Evolutionary conservation across 1,139 yeast genomes (phyloP), one percentile per base, ranked within the genome.

Genomic region (Petasospora rhodanensis): DNA sequence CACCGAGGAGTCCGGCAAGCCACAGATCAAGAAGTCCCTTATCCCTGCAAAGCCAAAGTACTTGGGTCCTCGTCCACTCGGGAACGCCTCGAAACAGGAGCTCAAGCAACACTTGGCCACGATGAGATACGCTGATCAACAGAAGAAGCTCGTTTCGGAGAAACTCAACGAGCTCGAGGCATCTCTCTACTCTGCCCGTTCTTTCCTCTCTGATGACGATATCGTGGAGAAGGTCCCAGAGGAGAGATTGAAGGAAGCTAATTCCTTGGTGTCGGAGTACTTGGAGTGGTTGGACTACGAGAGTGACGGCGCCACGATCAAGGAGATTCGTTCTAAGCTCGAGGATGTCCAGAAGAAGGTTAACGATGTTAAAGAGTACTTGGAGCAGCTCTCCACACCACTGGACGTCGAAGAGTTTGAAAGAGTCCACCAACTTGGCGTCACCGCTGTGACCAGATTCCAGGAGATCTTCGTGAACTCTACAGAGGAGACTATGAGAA

Each of bases 261-360:
- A 66, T 2, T 52, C 54, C 0, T 26, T 58, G 4, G 69, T 80
- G 2, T 44, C 62, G 19, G 79, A 76, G 16, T 61, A 68, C 16
- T 60, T 82, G 32, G 93, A 82, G 42, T 85, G 95, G 95, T 62
- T 86, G 23, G 95, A 85, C 35, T 77, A 73, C 45, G 89, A 79
- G 15, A 72, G 85, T 34, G 83, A 76, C 36, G 65, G 63, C 19
- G 72, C 85, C 2, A 43, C 66, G 1, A 40, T 68, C 25, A 62
- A 62, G 37, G 51, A 54, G 29, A 49, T 64, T 22, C 55, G 58
- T 17, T 47, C 52, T 7, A 66, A 51, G 41, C 49, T 57, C 10
- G 51, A 51, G 2, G 54, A 51, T 7, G 46, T 69, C 9, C 47
- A 55, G 13, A 41, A 37, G 1, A 42, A 56, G 16, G 51, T 51